Conservation (phyloP, 2,329 filamentous ascomycete genomes). For the Grosmannia penicillata region DNA sequence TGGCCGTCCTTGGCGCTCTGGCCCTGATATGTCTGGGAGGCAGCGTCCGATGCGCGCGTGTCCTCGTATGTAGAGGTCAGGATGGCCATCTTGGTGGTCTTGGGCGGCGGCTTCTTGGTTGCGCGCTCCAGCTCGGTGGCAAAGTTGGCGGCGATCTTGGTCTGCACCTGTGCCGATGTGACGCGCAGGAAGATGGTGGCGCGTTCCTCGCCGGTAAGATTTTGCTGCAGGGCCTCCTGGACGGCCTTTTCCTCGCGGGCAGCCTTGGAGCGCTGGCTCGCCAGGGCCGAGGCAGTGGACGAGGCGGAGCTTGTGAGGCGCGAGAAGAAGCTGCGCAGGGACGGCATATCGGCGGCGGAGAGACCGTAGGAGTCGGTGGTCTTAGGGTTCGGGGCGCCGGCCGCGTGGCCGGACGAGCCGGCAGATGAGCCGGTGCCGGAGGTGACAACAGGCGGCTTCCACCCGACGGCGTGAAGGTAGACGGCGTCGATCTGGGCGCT, state of each 20-base stretch:
- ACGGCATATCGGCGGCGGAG: conserved; percentile 37
- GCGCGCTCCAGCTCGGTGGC: conserved; percentile 81
- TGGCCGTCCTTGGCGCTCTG: too few relatives aligned
- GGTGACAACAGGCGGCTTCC: conserved; percentile 45
- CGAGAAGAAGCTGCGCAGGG: conserved; percentile 67
- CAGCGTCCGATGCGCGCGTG: conserved; percentile 44
- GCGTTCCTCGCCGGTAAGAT: conserved; percentile 54
- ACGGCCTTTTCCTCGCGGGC: conserved; percentile 47
- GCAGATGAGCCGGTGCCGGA: conserved; percentile 10
- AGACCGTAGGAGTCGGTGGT: conserved; percentile 33
- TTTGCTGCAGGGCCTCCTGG: conserved; percentile 51
- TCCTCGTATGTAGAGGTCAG: conserved; percentile 87
- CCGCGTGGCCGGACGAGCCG: neutral
- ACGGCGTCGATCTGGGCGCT: conserved; percentile 84
- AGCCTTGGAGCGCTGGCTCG: conserved; percentile 34
- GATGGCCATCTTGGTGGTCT: conserved; percentile 70
- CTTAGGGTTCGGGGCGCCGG: too few relatives aligned
- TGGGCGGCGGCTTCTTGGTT: conserved; percentile 93
- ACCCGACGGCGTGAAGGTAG: conserved; percentile 78
- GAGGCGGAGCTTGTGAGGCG: conserved; percentile 42
- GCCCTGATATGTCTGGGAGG: too few relatives aligned
- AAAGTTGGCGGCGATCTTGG: conserved; percentile 57
- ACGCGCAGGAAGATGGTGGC: conserved; percentile 81
- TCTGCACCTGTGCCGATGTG: conserved; percentile 69
- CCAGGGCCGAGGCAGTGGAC: conserved; percentile 26